phyloP scores from a whole-genome alignment of 495 filamentous ascomycete species.

The Penicillium verhagenii region DNA sequence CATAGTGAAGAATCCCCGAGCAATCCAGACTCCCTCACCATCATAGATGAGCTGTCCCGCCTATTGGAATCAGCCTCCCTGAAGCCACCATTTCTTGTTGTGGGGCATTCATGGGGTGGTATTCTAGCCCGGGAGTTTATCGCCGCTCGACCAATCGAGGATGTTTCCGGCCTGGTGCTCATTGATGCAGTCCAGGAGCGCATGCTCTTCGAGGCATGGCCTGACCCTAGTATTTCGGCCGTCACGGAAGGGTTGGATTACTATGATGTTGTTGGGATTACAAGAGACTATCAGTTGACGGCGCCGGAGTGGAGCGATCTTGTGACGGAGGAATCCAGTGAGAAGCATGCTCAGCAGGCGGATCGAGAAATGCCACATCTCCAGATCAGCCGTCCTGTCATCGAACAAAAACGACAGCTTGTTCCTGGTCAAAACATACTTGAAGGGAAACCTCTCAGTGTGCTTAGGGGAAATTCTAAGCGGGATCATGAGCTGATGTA shows the following conservation, averaged over 20 bases:
- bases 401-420: slow-evolving; percentile 1
- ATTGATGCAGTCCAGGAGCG: slow-evolving; percentile 8
- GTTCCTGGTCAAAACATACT: background rate
- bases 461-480: slow-evolving; percentile 2
- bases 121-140: slow-evolving; percentile 8
- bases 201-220: slow-evolving; percentile 8
- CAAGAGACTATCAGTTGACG: background rate
- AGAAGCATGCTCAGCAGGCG: slow-evolving; percentile 4
- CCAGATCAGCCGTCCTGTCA: slow-evolving; percentile 3
- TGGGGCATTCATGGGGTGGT: slow-evolving; percentile 9
- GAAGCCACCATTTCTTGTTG: slow-evolving; percentile 5
- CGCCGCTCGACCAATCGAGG: background rate
- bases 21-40: slow-evolving; percentile 8
- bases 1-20: slow-evolving; percentile 2
- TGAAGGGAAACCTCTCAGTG: background rate
- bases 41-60: slow-evolving; percentile 4
- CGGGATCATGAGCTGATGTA: slow-evolving; percentile 4
- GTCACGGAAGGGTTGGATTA: slow-evolving; percentile 7
- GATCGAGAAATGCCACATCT: slow-evolving; percentile 4
- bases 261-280: slow-evolving; percentile 2
- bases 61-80: slow-evolving; percentile 3
- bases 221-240: slow-evolving; percentile 6
- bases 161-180: slow-evolving; percentile 2
- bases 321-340: slow-evolving; percentile 3
- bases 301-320: slow-evolving; percentile 2